phyloP scores from a whole-genome alignment of 1,139 yeast species.

The Blastobotrys illinoisensis region DNA sequence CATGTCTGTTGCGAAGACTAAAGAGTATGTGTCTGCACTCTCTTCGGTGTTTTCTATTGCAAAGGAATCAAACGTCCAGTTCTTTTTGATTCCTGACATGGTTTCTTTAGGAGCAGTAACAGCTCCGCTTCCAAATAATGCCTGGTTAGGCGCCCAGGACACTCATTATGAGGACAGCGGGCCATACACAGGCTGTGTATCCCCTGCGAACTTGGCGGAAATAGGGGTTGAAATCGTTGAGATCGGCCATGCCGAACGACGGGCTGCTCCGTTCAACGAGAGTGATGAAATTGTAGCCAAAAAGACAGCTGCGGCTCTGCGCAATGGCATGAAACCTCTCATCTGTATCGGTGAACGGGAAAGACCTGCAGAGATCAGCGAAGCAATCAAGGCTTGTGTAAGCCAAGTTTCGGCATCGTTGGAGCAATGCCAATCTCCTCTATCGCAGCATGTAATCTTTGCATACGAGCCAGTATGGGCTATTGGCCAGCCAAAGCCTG shows the following conservation, averaged over 20 bases:
- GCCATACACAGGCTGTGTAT: constrained; percentile 85
- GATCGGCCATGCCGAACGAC: constrained; percentile 90
- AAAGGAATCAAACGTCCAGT: constrained; percentile 14
- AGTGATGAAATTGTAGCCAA: constrained; percentile 76
- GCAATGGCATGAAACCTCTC: constrained; percentile 70
- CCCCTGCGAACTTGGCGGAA: constrained; percentile 67
- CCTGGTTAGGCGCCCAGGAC: constrained; percentile 66
- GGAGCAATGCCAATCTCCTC: constrained; percentile 32
- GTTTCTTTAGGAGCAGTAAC: constrained; percentile 18
- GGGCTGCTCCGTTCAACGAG: constrained; percentile 68
- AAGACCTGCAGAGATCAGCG: constrained; percentile 56
- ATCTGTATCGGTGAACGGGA: constrained; percentile 90
- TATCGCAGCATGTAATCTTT: constrained; percentile 47
- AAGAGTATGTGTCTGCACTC: constrained; percentile 12
- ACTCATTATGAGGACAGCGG: constrained; percentile 76
- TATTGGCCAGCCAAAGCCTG: constrained; percentile 52
- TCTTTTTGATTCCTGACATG: constrained; percentile 26
- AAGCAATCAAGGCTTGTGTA: constrained; percentile 65
- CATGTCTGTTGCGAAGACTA: constrained; percentile 16
- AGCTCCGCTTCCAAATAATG: constrained; percentile 7
- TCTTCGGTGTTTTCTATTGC: constrained; percentile 12
- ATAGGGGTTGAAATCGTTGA: constrained; percentile 80
- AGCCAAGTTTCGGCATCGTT: constrained; percentile 60
- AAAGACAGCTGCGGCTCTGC: constrained; percentile 78
- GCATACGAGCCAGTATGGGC: constrained; percentile 98